Evolutionary conservation across 2,329 filamentous ascomycete species (phyloP).

Genomic region (Cytospora mali): DNA sequence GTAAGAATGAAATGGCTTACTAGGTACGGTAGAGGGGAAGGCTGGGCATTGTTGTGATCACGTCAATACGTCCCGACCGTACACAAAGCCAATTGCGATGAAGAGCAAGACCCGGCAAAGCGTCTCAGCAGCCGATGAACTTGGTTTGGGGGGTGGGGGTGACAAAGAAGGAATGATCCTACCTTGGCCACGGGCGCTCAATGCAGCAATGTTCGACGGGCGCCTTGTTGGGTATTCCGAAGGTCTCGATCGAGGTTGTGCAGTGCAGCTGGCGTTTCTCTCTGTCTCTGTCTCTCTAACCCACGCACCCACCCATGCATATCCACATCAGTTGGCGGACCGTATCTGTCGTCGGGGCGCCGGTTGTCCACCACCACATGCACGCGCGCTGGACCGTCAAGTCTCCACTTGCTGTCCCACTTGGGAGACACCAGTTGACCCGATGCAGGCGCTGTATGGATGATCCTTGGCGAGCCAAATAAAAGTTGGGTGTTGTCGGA

Average conservation of each 20-base stretch:
- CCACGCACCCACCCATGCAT: neutral
- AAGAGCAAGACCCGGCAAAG: neutral
- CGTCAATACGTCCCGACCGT: conserved; percentile 15
- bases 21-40: neutral
- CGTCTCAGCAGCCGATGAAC: conserved; percentile 8
- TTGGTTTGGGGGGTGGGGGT: neutral
- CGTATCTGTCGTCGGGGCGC: conserved; percentile 7
- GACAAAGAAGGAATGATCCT: conserved; percentile 3
- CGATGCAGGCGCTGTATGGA: conserved; percentile 7
- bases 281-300: neutral
- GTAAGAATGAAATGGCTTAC: neutral
- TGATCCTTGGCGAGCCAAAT: conserved; percentile 5
- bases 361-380: neutral
- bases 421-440: neutral
- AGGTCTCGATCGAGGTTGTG: neutral
- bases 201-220: neutral
- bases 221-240: neutral
- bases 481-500: conserved; percentile 9
- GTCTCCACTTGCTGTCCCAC: neutral
- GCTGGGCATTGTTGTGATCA: conserved; percentile 23
- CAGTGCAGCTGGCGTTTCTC: neutral
- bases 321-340: conserved; percentile 10
- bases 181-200: conserved; percentile 3
- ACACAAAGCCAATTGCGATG: conserved; percentile 22
- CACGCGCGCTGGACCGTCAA: neutral